These are phyloP conservation scores for Trichoderma sp. DNA, from an alignment of 2,329 filamentous ascomycete genomes.

Conservation along the genomic window DNA sequence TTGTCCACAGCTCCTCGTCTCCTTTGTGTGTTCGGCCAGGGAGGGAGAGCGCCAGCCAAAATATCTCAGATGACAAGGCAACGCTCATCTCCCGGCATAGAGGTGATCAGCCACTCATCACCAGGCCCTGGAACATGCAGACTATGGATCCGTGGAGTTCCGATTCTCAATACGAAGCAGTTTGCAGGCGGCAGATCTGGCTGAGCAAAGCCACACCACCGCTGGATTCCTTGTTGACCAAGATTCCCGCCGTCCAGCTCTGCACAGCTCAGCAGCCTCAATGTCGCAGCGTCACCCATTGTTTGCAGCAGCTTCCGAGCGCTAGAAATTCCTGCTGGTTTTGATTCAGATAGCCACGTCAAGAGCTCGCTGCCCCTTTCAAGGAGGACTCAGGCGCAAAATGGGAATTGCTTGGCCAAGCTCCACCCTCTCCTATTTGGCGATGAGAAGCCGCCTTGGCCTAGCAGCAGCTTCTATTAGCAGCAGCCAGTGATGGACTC, in stretches of 20 bases:
- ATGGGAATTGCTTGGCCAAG: conserved; percentile 27
- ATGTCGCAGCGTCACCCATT: conserved; percentile 1
- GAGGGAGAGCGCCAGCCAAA: not conserved
- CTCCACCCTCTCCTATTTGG: conserved; percentile 26
- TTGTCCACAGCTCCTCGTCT: not conserved
- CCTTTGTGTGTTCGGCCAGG: not conserved
- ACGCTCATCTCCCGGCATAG: conserved; percentile 28
- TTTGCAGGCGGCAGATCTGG: not conserved
- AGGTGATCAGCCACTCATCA: conserved; percentile 20
- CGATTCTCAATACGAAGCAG: not conserved
- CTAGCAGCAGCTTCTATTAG: conserved; percentile 9
- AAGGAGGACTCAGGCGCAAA: not conserved
- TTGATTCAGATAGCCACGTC: not conserved
- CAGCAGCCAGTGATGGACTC: conserved; percentile 23
- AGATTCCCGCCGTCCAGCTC: not conserved
- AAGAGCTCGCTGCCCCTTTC: conserved; percentile 10
- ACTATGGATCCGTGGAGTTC: not conserved
- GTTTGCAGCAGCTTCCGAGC: not conserved
- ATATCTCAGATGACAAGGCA: conserved; percentile 22
- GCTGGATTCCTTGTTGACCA: not conserved
- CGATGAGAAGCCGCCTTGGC: conserved; percentile 17
- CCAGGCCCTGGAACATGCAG: not conserved
- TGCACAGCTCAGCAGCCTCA: conserved; percentile 2
- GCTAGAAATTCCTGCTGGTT: not conserved
- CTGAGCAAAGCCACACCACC: not conserved